phyloP scores from a whole-genome alignment of 1,284 basidiomycete species.

The Leccinum cinnamomeum region DNA sequence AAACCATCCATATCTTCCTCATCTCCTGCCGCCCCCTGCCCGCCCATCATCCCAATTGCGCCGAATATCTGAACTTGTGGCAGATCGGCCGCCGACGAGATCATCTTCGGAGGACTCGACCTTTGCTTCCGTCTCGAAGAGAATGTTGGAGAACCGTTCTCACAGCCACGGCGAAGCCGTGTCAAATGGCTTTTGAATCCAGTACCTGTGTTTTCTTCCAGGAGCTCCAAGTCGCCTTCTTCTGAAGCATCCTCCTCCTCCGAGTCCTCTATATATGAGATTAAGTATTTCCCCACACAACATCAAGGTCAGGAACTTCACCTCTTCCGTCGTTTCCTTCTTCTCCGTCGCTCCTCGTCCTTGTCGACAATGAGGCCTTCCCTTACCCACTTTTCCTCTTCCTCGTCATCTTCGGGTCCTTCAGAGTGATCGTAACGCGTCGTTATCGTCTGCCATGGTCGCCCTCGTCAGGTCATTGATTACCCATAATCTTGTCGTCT shows the following conservation, averaged over 20 bases:
- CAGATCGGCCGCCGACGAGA: slow-evolving; percentile 55
- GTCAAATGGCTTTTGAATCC: slow-evolving; percentile 67
- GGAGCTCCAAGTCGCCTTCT: slow-evolving; percentile 92
- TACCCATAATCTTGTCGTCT: slow-evolving; percentile 60
- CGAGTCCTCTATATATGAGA: slow-evolving; percentile 12
- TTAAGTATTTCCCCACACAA: slow-evolving; percentile 15
- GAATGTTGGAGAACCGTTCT: slow-evolving; percentile 66
- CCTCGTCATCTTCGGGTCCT: slow-evolving; percentile 78
- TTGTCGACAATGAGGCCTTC: slow-evolving; percentile 89
- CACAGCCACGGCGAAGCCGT: slow-evolving; percentile 70
- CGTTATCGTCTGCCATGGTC: slow-evolving; percentile 43
- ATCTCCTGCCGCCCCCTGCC: slow-evolving; percentile 53
- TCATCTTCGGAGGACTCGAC: slow-evolving; percentile 74
- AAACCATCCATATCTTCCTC: slow-evolving; percentile 85
- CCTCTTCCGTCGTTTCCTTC: slow-evolving; percentile 66
- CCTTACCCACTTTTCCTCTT: slow-evolving; percentile 69
- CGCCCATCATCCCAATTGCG: slow-evolving; percentile 86
- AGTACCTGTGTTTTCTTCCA: slow-evolving; percentile 93
- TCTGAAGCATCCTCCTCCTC: slow-evolving; percentile 79
- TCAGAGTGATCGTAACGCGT: slow-evolving; percentile 78
- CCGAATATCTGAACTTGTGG: slow-evolving; percentile 64
- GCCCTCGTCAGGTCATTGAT: slow-evolving; percentile 50
- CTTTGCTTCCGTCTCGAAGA: slow-evolving; percentile 55
- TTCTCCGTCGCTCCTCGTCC: slow-evolving; percentile 58
- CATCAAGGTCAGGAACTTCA: slow-evolving; percentile 36